A percentile compares a stretch with the other conserved stretches of the same genome.
phyloP scores from a whole-genome alignment of 169 alveolate genomes.

The Babesia caballi region DNA sequence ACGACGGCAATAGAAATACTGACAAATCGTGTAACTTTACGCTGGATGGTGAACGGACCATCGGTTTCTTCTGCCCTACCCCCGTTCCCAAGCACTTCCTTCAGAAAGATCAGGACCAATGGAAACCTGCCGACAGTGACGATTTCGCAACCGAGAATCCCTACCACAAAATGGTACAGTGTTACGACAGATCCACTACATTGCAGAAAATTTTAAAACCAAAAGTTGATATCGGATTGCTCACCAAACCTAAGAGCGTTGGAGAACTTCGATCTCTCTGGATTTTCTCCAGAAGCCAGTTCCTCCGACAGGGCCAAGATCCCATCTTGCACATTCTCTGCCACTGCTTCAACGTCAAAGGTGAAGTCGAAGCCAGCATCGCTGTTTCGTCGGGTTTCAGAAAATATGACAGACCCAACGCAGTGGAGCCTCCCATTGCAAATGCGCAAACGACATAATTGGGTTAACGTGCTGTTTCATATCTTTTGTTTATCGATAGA shows the following conservation, averaged over 20 bases:
- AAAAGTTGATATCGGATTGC: neutral
- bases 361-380: conserved; percentile 3
- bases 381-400: neutral
- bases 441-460: too few species aligned
- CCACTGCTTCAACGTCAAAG: conserved; percentile 2
- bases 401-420: too few species aligned
- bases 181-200: conserved; percentile 19
- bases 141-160: conserved; percentile 14
- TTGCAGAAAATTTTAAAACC: neutral
- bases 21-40: conserved; percentile 3
- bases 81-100: conserved; percentile 49
- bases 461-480: too few species aligned
- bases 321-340: neutral
- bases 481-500: too few species aligned
- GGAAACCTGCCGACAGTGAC: neutral
- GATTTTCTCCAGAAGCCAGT: conserved; percentile 14
- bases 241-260: neutral
- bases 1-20: conserved; percentile 2
- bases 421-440: too few species aligned
- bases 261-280: conserved; percentile 54
- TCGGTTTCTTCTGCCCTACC: conserved; percentile 47
- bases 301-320: neutral
- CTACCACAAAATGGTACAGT: conserved; percentile 20
- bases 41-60: neutral
- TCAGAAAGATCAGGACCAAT: conserved; percentile 32